Base-by-base conservation (phyloP, 768 basidiomycete species). In the Glaciozyma martinii region DNA sequence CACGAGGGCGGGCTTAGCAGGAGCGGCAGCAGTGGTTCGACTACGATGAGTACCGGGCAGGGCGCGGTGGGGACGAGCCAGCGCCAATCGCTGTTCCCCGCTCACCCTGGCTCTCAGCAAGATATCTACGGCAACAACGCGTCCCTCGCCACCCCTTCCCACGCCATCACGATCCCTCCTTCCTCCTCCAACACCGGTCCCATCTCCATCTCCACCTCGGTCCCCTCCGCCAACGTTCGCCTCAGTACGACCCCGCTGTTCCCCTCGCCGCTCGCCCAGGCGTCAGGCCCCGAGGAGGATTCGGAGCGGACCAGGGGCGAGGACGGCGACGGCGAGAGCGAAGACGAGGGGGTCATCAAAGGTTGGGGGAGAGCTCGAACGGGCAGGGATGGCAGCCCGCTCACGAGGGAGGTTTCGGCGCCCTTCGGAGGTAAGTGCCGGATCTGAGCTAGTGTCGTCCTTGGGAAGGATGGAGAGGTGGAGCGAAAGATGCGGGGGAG, bases 211-310 rank as follows among this genome's bases (percentile, higher is more conserved):
- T 23, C 63, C 1, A 66, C 67, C 3, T 32, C 64, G 3, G 53
- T 69, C 32, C 56, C 67, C 10, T 32, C 67, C 5, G 60, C 64
- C 7, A 65, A 60, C 9, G 67, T 68, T 0, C 63, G 67, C 6
- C 58, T 68, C 4, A 65, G 63, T 49, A 69, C 67, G 6, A 69
- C 67, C 1, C 67, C 67, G n/a, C 64, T 69, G 42, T 69, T 65
- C 25, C 37, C 37, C 12, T 40, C 37, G 37, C 37, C 37, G 3
- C 37, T 40, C 37, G 37, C 37, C 10, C 37, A 69, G 43, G 61
- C 66, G 3, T 55, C n/a, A 12, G 65, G 56, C 1, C 62, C 62
- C 15, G 64, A 65, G 19, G 61, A 69, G 30, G 61, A 69, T 3
- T 42, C 56, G 43, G 65, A 62, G 10, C 65, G 37, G 19, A 54